Evolutionary conservation across 2,329 filamentous ascomycete genomes (phyloP).

Genomic region (Penicillium sp.): DNA sequence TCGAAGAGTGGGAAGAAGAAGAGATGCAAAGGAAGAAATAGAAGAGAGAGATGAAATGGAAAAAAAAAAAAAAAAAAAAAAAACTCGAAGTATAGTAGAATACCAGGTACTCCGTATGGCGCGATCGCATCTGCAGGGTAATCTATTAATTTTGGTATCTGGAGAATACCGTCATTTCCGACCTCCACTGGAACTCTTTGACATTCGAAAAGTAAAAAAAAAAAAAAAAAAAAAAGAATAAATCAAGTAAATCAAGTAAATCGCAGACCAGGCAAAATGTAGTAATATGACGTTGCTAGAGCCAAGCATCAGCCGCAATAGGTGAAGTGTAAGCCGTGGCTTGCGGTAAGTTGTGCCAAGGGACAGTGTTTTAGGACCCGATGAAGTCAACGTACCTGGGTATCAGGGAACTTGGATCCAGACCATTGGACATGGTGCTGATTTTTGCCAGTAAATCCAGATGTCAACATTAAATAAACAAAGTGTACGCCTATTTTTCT

Average conservation of each 20-base stretch:
- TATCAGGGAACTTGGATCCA: not conserved
- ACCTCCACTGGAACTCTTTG: not conserved
- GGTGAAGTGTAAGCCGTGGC: slow-evolving; percentile 2
- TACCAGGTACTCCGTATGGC: not conserved
- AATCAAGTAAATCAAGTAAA: slow-evolving; percentile 2
- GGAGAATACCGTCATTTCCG: slow-evolving; percentile 12
- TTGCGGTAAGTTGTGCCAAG: slow-evolving; percentile 1
- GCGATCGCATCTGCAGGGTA: slow-evolving; percentile 2
- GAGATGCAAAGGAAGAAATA: slow-evolving; percentile 8
- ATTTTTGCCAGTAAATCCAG: not conserved
- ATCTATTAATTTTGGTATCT: not conserved
- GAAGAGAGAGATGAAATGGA: slow-evolving; percentile 5
- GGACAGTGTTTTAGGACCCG: not conserved
- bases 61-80: not conserved
- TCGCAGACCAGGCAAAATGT: not conserved
- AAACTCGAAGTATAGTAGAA: not conserved
- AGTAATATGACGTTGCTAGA: slow-evolving; percentile 20
- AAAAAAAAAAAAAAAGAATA: not conserved
- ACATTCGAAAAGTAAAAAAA: not conserved
- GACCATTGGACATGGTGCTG: not conserved
- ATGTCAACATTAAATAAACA: not conserved
- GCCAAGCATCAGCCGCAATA: slow-evolving; percentile 8
- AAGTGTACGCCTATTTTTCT: not conserved
- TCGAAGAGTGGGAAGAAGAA: slow-evolving; percentile 2
- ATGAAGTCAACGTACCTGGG: not conserved